Evolutionary conservation across 2,329 filamentous ascomycete genomes (phyloP).

Genomic region (Diplodia mutila): DNA sequence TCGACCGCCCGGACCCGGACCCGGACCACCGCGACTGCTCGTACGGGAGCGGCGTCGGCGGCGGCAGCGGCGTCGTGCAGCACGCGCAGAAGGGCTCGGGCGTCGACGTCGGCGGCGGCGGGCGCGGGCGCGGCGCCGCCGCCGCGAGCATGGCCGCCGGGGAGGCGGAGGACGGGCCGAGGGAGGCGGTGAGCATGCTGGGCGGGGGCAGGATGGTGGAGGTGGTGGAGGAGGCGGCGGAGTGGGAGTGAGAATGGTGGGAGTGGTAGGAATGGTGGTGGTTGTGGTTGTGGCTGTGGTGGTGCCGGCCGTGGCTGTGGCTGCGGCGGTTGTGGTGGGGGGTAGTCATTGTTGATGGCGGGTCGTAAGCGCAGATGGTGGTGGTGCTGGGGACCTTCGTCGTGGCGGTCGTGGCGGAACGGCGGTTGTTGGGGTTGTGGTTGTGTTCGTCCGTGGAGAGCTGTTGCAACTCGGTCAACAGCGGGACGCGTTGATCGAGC

Average conservation of each 20-base stretch:
- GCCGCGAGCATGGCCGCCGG: background rate
- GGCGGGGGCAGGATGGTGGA: background rate
- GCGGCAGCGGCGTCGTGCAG: background rate
- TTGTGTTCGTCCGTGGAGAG: background rate
- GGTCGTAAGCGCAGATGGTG: background rate
- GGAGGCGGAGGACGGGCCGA: background rate
- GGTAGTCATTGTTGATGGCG: background rate
- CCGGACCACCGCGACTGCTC: background rate
- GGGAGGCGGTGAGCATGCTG: background rate
- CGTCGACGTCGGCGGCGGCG: background rate
- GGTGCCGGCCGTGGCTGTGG: background rate
- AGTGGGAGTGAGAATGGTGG: background rate
- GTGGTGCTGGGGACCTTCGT: background rate
- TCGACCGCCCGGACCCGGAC: background rate
- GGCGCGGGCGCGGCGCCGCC: background rate
- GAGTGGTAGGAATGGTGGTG: background rate
- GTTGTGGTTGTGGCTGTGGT: background rate
- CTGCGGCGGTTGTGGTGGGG: too few species aligned
- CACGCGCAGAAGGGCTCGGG: background rate
- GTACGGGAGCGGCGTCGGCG: background rate
- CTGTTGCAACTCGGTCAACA: conserved; percentile 15
- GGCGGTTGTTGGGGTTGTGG: background rate
- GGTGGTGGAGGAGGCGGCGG: too few species aligned
- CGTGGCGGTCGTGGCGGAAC: background rate
- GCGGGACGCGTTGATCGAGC: background rate